Percentiles rank a stretch among this genome's conserved stretches.
These are phyloP conservation scores for Linnemannia elongata DNA, from an alignment of 192 early-diverging fungal species.

Conservation along the genomic window DNA sequence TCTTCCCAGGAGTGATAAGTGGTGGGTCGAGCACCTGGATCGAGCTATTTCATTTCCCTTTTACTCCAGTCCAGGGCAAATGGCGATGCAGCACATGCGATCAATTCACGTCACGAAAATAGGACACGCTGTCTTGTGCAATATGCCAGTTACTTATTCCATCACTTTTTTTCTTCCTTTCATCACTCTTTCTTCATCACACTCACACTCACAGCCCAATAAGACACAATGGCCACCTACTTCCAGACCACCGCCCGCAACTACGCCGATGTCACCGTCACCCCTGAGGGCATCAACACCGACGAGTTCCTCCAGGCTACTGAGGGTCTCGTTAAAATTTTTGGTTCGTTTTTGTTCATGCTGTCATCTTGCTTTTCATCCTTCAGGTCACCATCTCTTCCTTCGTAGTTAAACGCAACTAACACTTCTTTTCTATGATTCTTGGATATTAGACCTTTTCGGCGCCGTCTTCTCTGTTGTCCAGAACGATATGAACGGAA, in stretches of 20 bases:
- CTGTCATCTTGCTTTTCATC: conserved; percentile 1
- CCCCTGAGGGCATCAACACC: conserved; percentile 77
- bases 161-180: neutral
- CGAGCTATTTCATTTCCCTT: neutral
- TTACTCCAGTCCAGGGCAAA: neutral
- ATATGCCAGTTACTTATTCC: neutral
- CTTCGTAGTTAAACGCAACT: neutral
- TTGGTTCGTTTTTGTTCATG: conserved; percentile 64
- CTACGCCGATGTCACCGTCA: conserved; percentile 77
- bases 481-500: conserved; percentile 93
- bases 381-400: conserved; percentile 8
- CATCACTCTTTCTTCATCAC: conserved; percentile 14
- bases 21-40: too few relatives aligned
- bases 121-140: neutral
- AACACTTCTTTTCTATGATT: neutral
- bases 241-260: conserved; percentile 75
- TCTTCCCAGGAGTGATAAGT: too few relatives aligned
- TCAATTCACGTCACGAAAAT: conserved; percentile 10
- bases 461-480: conserved; percentile 88
- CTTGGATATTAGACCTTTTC: conserved; percentile 65
- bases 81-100: neutral
- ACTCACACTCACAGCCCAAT: neutral
- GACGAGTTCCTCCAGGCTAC: conserved; percentile 83
- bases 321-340: conserved; percentile 81
- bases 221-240: conserved; percentile 61